Base-by-base conservation (phyloP, 164 flowering plant species). In the Aristolochia contorta region DNA sequence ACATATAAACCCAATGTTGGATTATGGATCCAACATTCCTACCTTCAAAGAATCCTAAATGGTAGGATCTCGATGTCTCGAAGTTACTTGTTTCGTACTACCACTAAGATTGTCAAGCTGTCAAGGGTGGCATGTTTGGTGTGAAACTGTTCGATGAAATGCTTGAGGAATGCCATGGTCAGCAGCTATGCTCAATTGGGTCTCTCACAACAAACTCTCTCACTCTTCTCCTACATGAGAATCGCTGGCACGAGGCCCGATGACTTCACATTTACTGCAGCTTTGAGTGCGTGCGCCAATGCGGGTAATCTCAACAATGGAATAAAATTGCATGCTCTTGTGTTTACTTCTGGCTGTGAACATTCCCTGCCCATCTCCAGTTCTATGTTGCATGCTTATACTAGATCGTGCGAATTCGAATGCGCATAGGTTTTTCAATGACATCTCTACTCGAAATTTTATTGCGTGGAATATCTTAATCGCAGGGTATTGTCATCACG, bases 381-480 rank as follows among this genome's bases (percentile, higher is more conserved):
- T 56, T 84, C 96, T 32, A 70, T 86, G 15, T 61, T 88, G 59
- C 81, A 70, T 72, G 82, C 92, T 4, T 75, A 75, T 59, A 58
- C 71, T 23, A 82, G 78, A 68, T 57, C 64, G 55, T 69, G 74
- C 33, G 61, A 67, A 56, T 74, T 85, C 47, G 65, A 67, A 18
- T 45, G 89, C 84, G 1, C 6, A 27, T 47, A 54, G 50, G 25
- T 59, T 80, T 15, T 82, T 85, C 57, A 32, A 63, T 60, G 13
- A 22, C 27, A 84, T 88, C 90, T 85, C 89, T 0, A 58, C 61
- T 41, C 71, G 70, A 69, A 71, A 64, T 14, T 67, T 55, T 16
- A 41, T 84, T 51, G 79, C 90, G 2, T 84, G 87, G 86, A 88
- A 88, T 60, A 78, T 70, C 30, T 59, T 88, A 70, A 81, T 85